Percentiles rank a stretch among this genome's conserved stretches.
Conservation (phyloP, 805 yeast genomes). For the Debaryomyces prosopidis region DNA sequence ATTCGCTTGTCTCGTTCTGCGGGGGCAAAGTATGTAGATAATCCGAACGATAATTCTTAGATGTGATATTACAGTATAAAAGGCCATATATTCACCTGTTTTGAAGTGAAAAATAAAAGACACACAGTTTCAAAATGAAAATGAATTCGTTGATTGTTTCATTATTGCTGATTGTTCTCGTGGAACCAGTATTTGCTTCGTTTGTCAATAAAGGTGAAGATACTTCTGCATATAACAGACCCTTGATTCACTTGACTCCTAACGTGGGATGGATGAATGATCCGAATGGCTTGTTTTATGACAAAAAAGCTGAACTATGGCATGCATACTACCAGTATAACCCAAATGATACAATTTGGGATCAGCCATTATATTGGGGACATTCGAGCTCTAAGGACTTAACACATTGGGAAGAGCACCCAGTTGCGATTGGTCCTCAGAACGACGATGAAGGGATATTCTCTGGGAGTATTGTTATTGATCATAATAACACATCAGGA, state of each 20-base stretch:
- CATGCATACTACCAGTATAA: slow-evolving; percentile 41
- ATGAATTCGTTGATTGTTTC: too few relatives aligned
- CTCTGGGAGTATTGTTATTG: slow-evolving; percentile 39
- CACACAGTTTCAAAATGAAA: too few relatives aligned
- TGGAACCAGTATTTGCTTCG: too few relatives aligned
- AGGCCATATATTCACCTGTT: too few relatives aligned
- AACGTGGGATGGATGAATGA: slow-evolving; percentile 42
- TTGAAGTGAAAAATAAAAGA: too few relatives aligned
- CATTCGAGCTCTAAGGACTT: slow-evolving; percentile 39
- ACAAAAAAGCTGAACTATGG: slow-evolving; percentile 25
- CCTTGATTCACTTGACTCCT: slow-evolving; percentile 32
- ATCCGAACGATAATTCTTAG: too few relatives aligned
- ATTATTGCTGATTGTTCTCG: too few relatives aligned
- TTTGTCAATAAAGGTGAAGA: background rate
- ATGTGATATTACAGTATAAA: too few relatives aligned
- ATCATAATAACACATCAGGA: slow-evolving; percentile 37
- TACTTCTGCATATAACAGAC: slow-evolving; percentile 6
- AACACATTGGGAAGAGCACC: slow-evolving; percentile 31
- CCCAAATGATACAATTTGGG: slow-evolving; percentile 33
- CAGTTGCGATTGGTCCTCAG: slow-evolving; percentile 28
- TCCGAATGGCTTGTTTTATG: slow-evolving; percentile 43
- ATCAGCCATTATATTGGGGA: slow-evolving; percentile 40
- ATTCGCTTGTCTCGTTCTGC: too few relatives aligned
- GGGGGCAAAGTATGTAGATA: too few relatives aligned
- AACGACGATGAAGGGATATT: slow-evolving; percentile 29